Conservation (phyloP, 2,329 filamentous ascomycete species). For the Metarhizium guizhouense region DNA sequence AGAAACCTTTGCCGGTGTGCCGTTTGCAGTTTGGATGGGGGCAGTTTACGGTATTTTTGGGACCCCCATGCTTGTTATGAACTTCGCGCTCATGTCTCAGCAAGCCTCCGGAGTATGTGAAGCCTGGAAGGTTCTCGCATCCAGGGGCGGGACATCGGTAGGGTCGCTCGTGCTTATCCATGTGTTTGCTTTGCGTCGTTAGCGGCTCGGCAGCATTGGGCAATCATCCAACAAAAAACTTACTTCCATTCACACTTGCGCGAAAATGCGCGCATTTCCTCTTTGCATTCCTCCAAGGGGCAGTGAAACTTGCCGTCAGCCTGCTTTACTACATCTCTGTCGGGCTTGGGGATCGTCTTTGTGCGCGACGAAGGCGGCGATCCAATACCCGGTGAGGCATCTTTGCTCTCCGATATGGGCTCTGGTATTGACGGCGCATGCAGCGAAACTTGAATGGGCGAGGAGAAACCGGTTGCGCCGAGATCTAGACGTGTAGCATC, state of each 20-base stretch:
- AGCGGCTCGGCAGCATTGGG: conserved; percentile 12
- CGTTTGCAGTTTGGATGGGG: conserved; percentile 83
- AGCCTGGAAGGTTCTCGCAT: conserved; percentile 86
- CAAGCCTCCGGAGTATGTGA: conserved; percentile 89
- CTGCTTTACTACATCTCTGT: conserved; percentile 52
- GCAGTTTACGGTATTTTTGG: conserved; percentile 80
- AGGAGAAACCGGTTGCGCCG: conserved; percentile 21
- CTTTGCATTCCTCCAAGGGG: conserved; percentile 58
- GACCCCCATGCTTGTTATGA: conserved; percentile 80
- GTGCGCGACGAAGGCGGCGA: conserved; percentile 30
- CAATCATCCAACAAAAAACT: conserved; percentile 29
- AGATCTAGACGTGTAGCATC: conserved; percentile 31
- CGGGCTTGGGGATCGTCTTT: conserved; percentile 50
- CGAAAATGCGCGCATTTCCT: conserved; percentile 57
- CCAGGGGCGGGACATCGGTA: conserved; percentile 78
- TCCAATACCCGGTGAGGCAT: conserved; percentile 20
- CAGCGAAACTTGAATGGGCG: conserved; percentile 23
- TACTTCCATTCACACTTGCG: conserved; percentile 93
- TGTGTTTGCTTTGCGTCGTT: conserved; percentile 64
- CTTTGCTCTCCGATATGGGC: conserved; percentile 24
- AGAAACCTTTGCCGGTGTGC: conserved; percentile 81
- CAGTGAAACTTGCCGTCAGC: conserved; percentile 70
- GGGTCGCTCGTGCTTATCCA: conserved; percentile 94
- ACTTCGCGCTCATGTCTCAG: conserved; percentile 89
- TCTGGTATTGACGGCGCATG: conserved; percentile 23